Conservation (phyloP, 306 rosid species). For the Alnus rubra region DNA sequence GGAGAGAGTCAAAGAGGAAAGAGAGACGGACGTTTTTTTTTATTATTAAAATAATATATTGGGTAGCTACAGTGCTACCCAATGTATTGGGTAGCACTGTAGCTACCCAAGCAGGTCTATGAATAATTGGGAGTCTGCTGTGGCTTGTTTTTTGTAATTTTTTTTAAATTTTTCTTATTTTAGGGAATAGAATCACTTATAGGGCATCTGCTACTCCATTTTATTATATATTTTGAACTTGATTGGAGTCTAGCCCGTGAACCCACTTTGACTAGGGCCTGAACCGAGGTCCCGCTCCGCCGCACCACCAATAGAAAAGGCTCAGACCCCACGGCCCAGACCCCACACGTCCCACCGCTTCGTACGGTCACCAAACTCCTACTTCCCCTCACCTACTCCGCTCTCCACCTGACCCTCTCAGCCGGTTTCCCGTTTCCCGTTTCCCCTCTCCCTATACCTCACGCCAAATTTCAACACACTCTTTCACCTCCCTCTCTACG, state of each 20-base stretch:
- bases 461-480: conserved; percentile 1
- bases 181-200: too few relatives aligned
- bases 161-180: too few relatives aligned
- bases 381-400: conserved; percentile 9
- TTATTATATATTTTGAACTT: background rate
- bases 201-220: too few relatives aligned
- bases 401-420: background rate
- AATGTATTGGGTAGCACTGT: too few relatives aligned
- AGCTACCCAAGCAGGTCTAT: too few relatives aligned
- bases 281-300: conserved; percentile 2
- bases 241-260: background rate
- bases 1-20: too few relatives aligned
- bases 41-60: too few relatives aligned
- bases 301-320: background rate
- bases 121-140: too few relatives aligned
- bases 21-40: too few relatives aligned
- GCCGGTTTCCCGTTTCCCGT: background rate
- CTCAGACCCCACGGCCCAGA: background rate
- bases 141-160: too few relatives aligned
- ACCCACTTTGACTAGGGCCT: background rate
- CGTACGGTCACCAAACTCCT: conserved; percentile 8
- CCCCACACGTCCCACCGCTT: conserved; percentile 4
- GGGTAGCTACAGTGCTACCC: too few relatives aligned
- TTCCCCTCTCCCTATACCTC: background rate
- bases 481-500: background rate